Evolutionary conservation across 768 basidiomycete genomes (phyloP).

Genomic region (Russula virescens): DNA sequence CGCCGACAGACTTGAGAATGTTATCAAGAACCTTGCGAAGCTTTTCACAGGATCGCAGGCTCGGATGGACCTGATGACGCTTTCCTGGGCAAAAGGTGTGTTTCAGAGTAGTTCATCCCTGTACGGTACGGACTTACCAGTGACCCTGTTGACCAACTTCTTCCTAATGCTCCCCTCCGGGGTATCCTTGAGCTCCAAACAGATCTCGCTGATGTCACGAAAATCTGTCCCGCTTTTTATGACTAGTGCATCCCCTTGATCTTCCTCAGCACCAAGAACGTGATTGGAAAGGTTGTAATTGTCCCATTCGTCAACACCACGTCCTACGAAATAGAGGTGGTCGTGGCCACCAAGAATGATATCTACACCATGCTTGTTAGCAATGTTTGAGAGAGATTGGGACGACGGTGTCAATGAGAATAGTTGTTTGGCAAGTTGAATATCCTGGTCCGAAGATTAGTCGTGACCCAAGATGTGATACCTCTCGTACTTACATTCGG

Average conservation of each 20-base stretch:
- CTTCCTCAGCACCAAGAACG: constrained; percentile 64
- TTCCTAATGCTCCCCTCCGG: constrained; percentile 57
- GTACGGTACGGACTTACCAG: constrained; percentile 39
- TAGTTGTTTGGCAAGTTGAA: constrained; percentile 61
- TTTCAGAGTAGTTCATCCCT: neutral
- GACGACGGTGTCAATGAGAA: constrained; percentile 52
- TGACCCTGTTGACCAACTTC: constrained; percentile 56
- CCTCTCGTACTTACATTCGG: constrained; percentile 29
- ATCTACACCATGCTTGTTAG: constrained; percentile 68
- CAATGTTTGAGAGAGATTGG: constrained; percentile 41
- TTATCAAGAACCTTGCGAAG: constrained; percentile 55
- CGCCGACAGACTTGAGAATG: constrained; percentile 62
- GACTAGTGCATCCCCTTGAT: constrained; percentile 62
- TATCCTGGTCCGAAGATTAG: constrained; percentile 45
- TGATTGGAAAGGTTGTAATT: constrained; percentile 47
- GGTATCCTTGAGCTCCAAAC: constrained; percentile 53
- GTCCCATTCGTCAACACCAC: constrained; percentile 62
- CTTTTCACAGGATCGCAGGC: constrained; percentile 37
- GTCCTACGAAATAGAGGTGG: constrained; percentile 71
- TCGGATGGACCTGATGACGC: constrained; percentile 56
- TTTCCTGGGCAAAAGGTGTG: constrained; percentile 44
- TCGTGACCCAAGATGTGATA: neutral
- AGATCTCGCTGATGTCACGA: constrained; percentile 74
- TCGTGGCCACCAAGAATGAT: constrained; percentile 86
- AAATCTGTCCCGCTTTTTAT: constrained; percentile 91